A percentile compares a stretch with the other conserved stretches of the same genome.
Evolutionary conservation across 176 grass and related monocot species (phyloP).

Genomic region (Cenchrus americanus): DNA sequence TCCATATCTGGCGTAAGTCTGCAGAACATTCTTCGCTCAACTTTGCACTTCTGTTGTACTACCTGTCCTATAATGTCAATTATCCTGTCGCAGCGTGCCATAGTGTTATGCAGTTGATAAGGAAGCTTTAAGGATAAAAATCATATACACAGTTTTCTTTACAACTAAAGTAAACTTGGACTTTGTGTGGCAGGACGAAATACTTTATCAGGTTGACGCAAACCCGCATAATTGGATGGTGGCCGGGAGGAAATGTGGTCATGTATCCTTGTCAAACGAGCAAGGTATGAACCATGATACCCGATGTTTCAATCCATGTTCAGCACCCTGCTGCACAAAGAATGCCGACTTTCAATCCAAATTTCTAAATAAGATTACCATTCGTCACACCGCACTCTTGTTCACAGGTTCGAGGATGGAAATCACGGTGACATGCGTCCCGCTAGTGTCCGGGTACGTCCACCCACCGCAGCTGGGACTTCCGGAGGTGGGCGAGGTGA

Average conservation of each 20-base stretch:
- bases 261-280: slow-evolving; percentile 63
- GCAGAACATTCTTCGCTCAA: slow-evolving; percentile 28
- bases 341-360: neutral
- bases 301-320: neutral
- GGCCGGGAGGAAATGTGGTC: slow-evolving; percentile 92
- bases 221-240: slow-evolving; percentile 98
- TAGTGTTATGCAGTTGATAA: neutral
- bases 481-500: slow-evolving; percentile 69
- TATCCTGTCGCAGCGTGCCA: neutral
- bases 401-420: slow-evolving; percentile 90
- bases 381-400: neutral
- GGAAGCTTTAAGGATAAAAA: neutral
- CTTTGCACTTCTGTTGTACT: neutral
- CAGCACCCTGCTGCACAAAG: neutral
- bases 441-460: slow-evolving; percentile 89
- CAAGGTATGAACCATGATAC: slow-evolving; percentile 52
- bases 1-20: slow-evolving; percentile 66
- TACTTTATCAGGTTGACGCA: slow-evolving; percentile 85
- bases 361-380: neutral
- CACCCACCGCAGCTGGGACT: slow-evolving; percentile 87
- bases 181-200: slow-evolving; percentile 63
- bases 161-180: slow-evolving; percentile 12
- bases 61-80: neutral
- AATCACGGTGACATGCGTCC: slow-evolving; percentile 82
- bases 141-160: neutral